A percentile compares a stretch with the other conserved stretches of the same genome.
Conservation (phyloP, 2,329 filamentous ascomycete genomes). For the Coleophoma cylindrospora region DNA sequence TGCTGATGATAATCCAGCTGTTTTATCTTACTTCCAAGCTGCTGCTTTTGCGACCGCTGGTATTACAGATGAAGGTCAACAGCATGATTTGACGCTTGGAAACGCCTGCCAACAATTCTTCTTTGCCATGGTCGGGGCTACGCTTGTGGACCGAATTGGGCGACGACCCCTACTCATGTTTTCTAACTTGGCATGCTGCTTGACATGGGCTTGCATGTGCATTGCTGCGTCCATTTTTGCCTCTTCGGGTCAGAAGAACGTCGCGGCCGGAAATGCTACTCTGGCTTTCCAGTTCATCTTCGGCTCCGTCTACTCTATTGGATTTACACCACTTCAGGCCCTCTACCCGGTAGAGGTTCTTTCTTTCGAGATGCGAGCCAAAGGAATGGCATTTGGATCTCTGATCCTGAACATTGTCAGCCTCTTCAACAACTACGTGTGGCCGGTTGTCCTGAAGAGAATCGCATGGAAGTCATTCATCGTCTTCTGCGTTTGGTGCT, state of each 20-base stretch:
- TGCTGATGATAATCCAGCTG: conserved; percentile 16
- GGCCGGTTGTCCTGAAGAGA: conserved; percentile 39
- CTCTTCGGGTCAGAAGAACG: conserved; percentile 15
- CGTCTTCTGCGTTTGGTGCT: conserved; percentile 40
- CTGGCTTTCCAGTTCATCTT: conserved; percentile 51
- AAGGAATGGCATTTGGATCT: conserved; percentile 47
- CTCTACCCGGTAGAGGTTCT: conserved; percentile 50
- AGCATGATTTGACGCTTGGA: conserved; percentile 49
- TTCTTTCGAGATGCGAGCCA: conserved; percentile 48
- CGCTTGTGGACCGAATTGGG: conserved; percentile 51
- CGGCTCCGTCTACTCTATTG: conserved; percentile 45
- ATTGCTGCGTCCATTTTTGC: conserved; percentile 27
- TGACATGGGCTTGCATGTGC: conserved; percentile 47
- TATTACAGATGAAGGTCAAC: conserved; percentile 38
- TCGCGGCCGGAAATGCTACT: conserved; percentile 32
- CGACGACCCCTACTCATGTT: conserved; percentile 51
- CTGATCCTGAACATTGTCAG: conserved; percentile 37
- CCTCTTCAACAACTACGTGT: conserved; percentile 40
- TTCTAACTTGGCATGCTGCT: conserved; percentile 40
- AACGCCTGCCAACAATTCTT: conserved; percentile 50
- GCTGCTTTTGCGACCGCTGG: conserved; percentile 47
- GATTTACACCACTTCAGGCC: conserved; percentile 37
- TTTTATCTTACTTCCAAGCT: conserved; percentile 48
- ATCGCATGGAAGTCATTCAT: conserved; percentile 52
- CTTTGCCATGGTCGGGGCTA: conserved; percentile 48